Evolutionary conservation across 345 rosid genomes (phyloP).

Genomic region (Angophora floribunda): DNA sequence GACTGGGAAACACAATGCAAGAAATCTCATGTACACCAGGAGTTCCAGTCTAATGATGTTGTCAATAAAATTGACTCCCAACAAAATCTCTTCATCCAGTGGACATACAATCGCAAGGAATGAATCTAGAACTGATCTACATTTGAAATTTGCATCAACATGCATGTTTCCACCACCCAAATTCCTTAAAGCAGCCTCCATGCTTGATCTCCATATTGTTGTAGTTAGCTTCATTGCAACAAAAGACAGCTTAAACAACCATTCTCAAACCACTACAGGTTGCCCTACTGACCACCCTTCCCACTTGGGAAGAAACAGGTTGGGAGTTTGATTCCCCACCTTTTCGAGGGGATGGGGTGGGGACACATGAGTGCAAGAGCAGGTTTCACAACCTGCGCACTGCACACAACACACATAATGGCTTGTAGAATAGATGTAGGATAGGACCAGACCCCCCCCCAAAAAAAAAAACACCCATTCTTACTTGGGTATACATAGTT

Average conservation of each 20-base stretch:
- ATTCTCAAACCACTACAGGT: not conserved
- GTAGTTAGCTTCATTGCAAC: not conserved
- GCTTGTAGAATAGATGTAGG: no score
- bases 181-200: not conserved
- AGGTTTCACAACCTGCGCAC: no score
- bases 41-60: not conserved
- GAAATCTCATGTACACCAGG: not conserved
- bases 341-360: no score
- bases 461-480: not conserved
- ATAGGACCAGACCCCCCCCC: no score
- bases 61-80: not conserved
- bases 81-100: not conserved
- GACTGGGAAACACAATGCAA: not conserved
- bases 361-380: no score
- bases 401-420: no score
- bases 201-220: not conserved
- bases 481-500: not conserved
- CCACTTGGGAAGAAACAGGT: no score
- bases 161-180: not conserved
- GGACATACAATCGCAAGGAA: not conserved
- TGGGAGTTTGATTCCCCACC: no score
- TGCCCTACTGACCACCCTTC: no score
- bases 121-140: not conserved
- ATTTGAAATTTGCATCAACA: not conserved
- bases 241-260: not conserved